Evolutionary conservation across 345 rosid genomes (phyloP).

Genomic region (Pelargonium nanum): DNA sequence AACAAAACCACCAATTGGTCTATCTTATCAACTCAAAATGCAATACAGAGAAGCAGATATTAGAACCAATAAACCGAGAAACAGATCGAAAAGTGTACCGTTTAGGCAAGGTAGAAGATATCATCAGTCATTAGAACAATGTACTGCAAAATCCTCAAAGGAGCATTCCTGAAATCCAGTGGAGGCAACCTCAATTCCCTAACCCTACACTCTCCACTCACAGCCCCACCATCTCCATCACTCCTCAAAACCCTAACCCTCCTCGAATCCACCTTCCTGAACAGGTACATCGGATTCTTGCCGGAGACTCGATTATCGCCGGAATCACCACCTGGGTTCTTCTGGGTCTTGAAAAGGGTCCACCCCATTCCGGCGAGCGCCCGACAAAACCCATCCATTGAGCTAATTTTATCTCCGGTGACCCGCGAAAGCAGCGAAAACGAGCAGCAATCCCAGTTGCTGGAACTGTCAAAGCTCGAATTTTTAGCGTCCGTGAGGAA

Average conservation of each 20-base stretch:
- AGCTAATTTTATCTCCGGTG: constrained; percentile 31
- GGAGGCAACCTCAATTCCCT: constrained; percentile 61
- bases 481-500: constrained; percentile 1
- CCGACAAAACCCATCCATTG: constrained; percentile 53
- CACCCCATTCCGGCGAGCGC: constrained; percentile 56
- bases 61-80: not conserved
- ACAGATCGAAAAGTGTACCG: not conserved
- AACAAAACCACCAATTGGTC: too few species aligned
- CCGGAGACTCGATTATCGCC: constrained; percentile 15
- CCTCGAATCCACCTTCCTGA: constrained; percentile 55
- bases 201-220: constrained; percentile 32
- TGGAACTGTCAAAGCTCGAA: constrained; percentile 5
- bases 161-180: constrained; percentile 57
- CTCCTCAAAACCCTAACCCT: constrained; percentile 25
- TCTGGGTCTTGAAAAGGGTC: constrained; percentile 54
- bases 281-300: constrained; percentile 30
- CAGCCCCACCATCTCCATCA: constrained; percentile 5
- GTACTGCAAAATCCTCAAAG: constrained; percentile 64
- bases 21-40: too few species aligned
- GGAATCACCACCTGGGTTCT: constrained; percentile 19
- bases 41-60: too few species aligned
- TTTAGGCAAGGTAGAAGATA: constrained; percentile 48
- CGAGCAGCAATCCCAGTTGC: constrained; percentile 68
- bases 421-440: constrained; percentile 45
- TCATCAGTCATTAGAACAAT: constrained; percentile 42